Percentiles rank a stretch among this genome's conserved stretches.
Evolutionary conservation across 2,329 filamentous ascomycete species (phyloP).

Genomic region (Fusarium sp.): DNA sequence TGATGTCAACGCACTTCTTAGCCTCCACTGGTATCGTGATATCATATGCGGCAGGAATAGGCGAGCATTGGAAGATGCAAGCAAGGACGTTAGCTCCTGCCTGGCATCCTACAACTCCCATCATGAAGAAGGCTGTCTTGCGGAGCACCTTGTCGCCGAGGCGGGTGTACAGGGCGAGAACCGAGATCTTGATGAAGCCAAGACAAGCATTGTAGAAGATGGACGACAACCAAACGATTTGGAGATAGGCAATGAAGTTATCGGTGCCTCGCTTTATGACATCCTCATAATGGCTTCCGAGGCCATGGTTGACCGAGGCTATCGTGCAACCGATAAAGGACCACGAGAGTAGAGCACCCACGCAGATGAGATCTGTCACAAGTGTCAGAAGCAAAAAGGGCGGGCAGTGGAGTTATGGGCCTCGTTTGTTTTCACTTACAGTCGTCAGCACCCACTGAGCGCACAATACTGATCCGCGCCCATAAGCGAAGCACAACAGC

Average conservation of each 20-base stretch:
- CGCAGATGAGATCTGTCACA: constrained; percentile 27
- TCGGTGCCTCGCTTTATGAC: constrained; percentile 14
- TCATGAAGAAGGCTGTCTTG: constrained; percentile 29
- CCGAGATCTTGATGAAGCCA: constrained; percentile 35
- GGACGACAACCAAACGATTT: constrained; percentile 32
- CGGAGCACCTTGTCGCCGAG: constrained; percentile 24
- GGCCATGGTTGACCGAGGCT: constrained; percentile 29
- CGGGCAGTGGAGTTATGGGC: not conserved
- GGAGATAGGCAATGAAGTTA: constrained; percentile 32
- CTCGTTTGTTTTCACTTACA: constrained; percentile 19
- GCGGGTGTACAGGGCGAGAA: constrained; percentile 23
- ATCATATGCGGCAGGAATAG: constrained; percentile 14
- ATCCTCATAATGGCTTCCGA: constrained; percentile 24
- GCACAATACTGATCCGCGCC: constrained; percentile 29
- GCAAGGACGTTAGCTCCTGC: constrained; percentile 28
- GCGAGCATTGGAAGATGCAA: constrained; percentile 31
- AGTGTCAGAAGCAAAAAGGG: not conserved
- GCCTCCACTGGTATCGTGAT: not conserved
- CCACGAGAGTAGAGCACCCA: constrained; percentile 31
- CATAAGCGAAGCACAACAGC: constrained; percentile 28
- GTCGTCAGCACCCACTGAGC: constrained; percentile 26
- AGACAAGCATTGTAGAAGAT: constrained; percentile 38
- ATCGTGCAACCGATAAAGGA: constrained; percentile 24
- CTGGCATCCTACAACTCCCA: constrained; percentile 26
- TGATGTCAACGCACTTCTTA: constrained; percentile 31